Percentiles rank a stretch among this genome's conserved stretches.
Evolutionary conservation across 306 rosid genomes (phyloP).

Genomic region (Lathyrus aphaca): DNA sequence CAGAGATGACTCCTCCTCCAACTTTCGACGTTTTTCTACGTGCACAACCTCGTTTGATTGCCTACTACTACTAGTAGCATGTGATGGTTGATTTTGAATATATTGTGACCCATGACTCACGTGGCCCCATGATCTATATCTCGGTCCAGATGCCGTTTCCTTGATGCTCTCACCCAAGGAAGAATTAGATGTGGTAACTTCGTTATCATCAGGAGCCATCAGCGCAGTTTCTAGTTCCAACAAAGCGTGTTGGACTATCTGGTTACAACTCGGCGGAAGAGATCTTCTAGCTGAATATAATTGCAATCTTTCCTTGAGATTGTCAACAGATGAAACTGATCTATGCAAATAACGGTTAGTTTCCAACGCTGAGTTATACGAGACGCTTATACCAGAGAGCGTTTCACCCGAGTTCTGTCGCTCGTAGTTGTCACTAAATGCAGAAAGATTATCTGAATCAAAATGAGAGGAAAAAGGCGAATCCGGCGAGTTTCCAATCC

Average conservation of each 20-base stretch:
- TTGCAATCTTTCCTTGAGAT: slow-evolving; percentile 42
- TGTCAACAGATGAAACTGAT: slow-evolving; percentile 48
- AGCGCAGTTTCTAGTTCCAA: slow-evolving; percentile 77
- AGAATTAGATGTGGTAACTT: slow-evolving; percentile 45
- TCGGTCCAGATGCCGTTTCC: slow-evolving; percentile 42
- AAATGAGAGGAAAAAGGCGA: slow-evolving; percentile 61
- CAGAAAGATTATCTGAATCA: slow-evolving; percentile 63
- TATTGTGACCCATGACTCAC: slow-evolving; percentile 46
- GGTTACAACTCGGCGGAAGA: slow-evolving; percentile 41
- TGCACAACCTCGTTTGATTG: slow-evolving; percentile 48
- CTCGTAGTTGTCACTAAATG: slow-evolving; percentile 66
- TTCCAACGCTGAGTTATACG: slow-evolving; percentile 58
- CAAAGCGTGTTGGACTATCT: slow-evolving; percentile 53
- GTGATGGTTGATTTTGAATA: slow-evolving; percentile 52
- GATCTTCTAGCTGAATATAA: slow-evolving; percentile 48
- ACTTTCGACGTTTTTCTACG: slow-evolving; percentile 62
- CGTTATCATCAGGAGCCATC: slow-evolving; percentile 80
- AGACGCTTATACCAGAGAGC: slow-evolving; percentile 62
- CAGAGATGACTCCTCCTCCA: slow-evolving; percentile 53
- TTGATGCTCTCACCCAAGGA: slow-evolving; percentile 49
- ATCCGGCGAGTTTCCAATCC: slow-evolving; percentile 66
- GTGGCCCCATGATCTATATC: slow-evolving; percentile 56
- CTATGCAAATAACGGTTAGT: slow-evolving; percentile 46
- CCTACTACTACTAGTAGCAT: slow-evolving; percentile 43
- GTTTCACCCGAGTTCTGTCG: slow-evolving; percentile 63